Evolutionary conservation across 1,284 basidiomycete genomes (phyloP).

Genomic region (Golubevia pallescens): DNA sequence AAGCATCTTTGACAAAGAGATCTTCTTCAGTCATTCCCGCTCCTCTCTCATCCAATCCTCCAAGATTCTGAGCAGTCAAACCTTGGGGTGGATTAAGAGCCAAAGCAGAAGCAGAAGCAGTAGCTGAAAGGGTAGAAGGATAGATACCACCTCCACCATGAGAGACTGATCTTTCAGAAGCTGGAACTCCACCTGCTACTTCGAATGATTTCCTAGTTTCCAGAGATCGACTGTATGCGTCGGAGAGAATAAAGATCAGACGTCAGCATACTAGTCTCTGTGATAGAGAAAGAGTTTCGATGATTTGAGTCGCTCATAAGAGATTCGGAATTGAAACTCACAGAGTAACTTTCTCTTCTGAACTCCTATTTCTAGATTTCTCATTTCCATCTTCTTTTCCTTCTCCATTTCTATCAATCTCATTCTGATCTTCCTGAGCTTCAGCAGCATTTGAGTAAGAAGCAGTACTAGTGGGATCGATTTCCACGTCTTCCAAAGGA

Average conservation of each 20-base stretch:
- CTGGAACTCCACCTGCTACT: conserved; percentile 19
- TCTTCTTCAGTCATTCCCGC: conserved; percentile 40
- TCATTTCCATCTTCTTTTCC: not conserved
- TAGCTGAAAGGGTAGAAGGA: not conserved
- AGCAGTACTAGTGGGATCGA: not conserved
- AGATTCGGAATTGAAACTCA: not conserved
- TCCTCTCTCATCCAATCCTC: not conserved
- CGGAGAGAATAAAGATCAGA: not conserved
- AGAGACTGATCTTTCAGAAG: not conserved
- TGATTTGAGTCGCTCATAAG: too few relatives aligned
- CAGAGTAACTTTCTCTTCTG: conserved; percentile 37
- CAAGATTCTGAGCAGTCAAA: not conserved
- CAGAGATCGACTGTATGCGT: conserved; percentile 21
- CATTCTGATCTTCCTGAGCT: not conserved
- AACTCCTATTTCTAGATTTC: not conserved
- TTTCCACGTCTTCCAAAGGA: conserved; percentile 1
- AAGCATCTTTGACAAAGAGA: conserved; percentile 62
- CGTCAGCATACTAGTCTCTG: too few relatives aligned
- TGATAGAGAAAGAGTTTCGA: too few relatives aligned
- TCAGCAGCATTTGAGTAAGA: conserved; percentile 1
- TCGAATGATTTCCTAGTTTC: conserved; percentile 58
- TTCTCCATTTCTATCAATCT: not conserved
- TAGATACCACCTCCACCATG: not conserved
- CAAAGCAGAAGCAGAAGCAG: not conserved
- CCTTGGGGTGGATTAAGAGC: not conserved